Percentiles rank a stretch among this genome's conserved stretches.
Evolutionary conservation across 139 green algal genomes (phyloP).

Genomic region (Coccomyxa sp.): DNA sequence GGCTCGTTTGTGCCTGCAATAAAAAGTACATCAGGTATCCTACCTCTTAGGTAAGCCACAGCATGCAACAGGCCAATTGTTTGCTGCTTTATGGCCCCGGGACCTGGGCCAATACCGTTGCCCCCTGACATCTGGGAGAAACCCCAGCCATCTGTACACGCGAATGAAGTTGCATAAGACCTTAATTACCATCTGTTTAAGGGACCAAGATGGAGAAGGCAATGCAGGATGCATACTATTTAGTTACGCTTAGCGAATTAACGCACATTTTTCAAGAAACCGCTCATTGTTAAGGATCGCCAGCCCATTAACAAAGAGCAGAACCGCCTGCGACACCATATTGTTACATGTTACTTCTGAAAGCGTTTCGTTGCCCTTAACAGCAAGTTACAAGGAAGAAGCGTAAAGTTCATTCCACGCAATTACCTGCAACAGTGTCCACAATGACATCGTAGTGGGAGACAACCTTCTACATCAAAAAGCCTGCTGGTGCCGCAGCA

Average conservation of each 20-base stretch:
- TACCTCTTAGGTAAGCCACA: slow-evolving; percentile 77
- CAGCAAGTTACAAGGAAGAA: background rate
- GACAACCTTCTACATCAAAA: background rate
- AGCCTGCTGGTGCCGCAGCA: background rate
- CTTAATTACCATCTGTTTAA: background rate
- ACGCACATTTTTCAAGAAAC: slow-evolving; percentile 80
- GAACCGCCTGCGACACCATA: slow-evolving; percentile 48
- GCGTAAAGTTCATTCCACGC: background rate
- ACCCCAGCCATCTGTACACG: slow-evolving; percentile 66
- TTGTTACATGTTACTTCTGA: background rate
- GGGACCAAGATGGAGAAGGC: background rate
- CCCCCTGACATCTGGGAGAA: slow-evolving; percentile 65
- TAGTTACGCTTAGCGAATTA: too few relatives aligned
- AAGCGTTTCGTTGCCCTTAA: background rate
- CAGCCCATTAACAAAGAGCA: slow-evolving; percentile 80
- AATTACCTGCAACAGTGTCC: slow-evolving; percentile 73
- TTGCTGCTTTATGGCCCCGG: slow-evolving; percentile 68
- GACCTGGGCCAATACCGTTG: slow-evolving; percentile 23
- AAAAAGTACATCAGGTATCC: background rate
- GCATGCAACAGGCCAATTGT: slow-evolving; percentile 86
- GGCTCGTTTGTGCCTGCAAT: background rate
- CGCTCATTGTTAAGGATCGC: slow-evolving; percentile 89
- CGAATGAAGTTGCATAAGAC: slow-evolving; percentile 13
- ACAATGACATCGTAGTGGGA: slow-evolving; percentile 64
- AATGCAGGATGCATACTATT: background rate